Base-by-base conservation (phyloP, 2,329 filamentous ascomycete genomes). In the Colletotrichum camelliae region DNA sequence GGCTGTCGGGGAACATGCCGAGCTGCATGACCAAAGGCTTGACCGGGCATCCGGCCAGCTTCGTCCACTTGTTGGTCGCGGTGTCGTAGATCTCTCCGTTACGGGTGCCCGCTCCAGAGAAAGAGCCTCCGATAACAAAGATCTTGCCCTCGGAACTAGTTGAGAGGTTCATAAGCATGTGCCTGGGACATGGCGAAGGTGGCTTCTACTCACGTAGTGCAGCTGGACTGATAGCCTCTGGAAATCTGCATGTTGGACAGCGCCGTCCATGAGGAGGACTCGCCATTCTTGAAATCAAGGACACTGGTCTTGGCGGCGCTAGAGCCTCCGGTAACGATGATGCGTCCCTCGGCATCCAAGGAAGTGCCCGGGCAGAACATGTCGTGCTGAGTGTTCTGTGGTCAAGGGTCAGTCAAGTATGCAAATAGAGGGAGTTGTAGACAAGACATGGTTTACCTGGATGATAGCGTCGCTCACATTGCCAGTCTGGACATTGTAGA, bases 331-430 rank as follows among this genome's bases (percentile, higher is more conserved):
- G 87, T 89, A 4, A 92, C 87, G 2, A 91, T 80, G 6, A 90
- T 85, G 8, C 85, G 82, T 0, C 89, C 90, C 6, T 86, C 81
- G 16, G 84, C 85, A 74, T 88, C 87, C 9, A 88, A 80, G 4
- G 86, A 87, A 58, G 91, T 89, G 1, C 89, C 90, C 0, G 90
- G 89, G 78, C 89, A 91, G 77, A 90, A 91, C 89, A 90, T 90
- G 78, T 90, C 88, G 76, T 90, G 88, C 1, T 84, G 77, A 0
- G 87, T 90, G 72, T 87, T 80, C 60, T 72, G 21, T 37, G 5
- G 10, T 10, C 15, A 31, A 4, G n/a, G 35, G 7, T n/a, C 0
- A 65, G 24, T 61, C 5, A 12, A 21, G 10, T 21, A n/a, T 21
- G n/a, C 43, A 52, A 52, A 13, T 5, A 13, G 43, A 52, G 35